Evolutionary conservation across 352 stramenopile species (phyloP), one percentile per base, ranked within the genome.

Genomic region (Phytopythium montanum): DNA sequence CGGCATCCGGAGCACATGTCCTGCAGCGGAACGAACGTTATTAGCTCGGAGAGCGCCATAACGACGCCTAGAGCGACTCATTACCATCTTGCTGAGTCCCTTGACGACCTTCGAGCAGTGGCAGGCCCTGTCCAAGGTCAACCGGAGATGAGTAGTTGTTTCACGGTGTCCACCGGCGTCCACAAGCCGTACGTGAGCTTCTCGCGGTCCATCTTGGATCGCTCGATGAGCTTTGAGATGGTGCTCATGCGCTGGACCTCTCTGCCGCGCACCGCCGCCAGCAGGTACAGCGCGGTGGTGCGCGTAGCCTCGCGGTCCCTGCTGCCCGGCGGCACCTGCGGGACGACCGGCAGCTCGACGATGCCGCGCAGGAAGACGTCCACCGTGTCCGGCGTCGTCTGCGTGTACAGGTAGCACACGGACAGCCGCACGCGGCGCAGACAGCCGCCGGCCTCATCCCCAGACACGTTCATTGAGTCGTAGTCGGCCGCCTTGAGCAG

Each of bases 301-400:
- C 46, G 57, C 29, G 76, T 62, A 0, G 72, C 70, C 25, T 70
- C 49, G 61, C 68, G 42, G 21, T 45, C 19, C 18, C 63, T 26
- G 8, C 31, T 36, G 31, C 7, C 31, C 31, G 51, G 29, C 41
- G 5, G 52, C 28, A 28, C 41, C 31, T 18, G 16, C 26, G 49
- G 36, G 29, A 36, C 64, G 19, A 36, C 51, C 4, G 69, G 72
- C 5, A 86, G 54, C 60, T 87, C 79, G 3, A 87, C 69, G 25
- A 89, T 86, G 3, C 76, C 79, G 26, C 79, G 76, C 28, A 75
- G 64, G 62, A 86, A 89, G 25, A 84, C 69, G 54, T 87, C 74
- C 28, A 86, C 73, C 5, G 70, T 38, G 23, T 81, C 71, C 6
- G 54, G 60, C 5, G 64, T 58, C 42, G 68, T 39, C 50, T 87